phyloP scores from a whole-genome alignment of 768 basidiomycete species.

The Russula sp. region DNA sequence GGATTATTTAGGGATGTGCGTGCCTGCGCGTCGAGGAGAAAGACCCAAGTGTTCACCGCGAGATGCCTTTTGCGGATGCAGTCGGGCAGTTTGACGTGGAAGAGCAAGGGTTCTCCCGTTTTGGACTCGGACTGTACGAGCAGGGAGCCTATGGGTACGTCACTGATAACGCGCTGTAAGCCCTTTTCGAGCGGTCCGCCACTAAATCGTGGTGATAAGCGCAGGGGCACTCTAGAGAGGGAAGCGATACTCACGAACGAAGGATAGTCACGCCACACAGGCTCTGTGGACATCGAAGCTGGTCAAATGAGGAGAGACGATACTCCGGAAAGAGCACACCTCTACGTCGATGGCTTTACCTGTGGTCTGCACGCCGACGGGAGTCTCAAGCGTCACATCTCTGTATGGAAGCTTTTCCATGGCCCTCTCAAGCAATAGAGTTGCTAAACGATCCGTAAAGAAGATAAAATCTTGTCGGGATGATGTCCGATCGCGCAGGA shows the following conservation, averaged over 20 bases:
- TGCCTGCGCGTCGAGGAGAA: constrained; percentile 87
- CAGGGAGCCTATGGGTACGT: constrained; percentile 82
- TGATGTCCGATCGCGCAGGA: constrained; percentile 68
- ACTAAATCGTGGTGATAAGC: constrained; percentile 33
- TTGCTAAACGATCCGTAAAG: constrained; percentile 82
- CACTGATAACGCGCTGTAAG: constrained; percentile 79
- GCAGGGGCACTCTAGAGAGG: neutral
- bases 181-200: constrained; percentile 91
- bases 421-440: constrained; percentile 78
- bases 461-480: constrained; percentile 86
- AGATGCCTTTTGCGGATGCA: constrained; percentile 59
- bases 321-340: constrained; percentile 33
- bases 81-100: constrained; percentile 74
- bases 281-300: constrained; percentile 36
- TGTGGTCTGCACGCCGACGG: constrained; percentile 45
- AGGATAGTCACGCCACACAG: constrained; percentile 88
- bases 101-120: constrained; percentile 82
- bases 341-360: constrained; percentile 62
- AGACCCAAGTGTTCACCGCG: constrained; percentile 71
- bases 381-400: constrained; percentile 58
- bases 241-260: constrained; percentile 57
- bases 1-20: neutral
- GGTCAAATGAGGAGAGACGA: neutral
- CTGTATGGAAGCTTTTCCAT: constrained; percentile 75
- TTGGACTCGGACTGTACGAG: constrained; percentile 83